phyloP scores from a whole-genome alignment of 2,329 filamentous ascomycete species.

The Botrytis fragariae region DNA sequence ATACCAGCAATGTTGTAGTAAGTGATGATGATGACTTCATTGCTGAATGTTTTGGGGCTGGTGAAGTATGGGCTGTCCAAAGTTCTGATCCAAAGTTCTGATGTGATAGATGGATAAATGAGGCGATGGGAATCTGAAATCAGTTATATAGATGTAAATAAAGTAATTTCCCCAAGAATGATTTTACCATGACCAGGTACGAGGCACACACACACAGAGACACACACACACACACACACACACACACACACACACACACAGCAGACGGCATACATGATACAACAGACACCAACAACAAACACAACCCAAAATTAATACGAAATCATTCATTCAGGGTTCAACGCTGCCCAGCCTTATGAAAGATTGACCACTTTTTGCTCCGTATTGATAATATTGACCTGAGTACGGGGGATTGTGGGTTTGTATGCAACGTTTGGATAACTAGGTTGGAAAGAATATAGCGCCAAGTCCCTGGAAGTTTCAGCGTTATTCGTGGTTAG shows the following conservation, averaged over 20 bases:
- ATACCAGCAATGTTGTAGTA: background rate
- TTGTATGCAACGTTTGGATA: background rate
- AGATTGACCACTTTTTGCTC: background rate
- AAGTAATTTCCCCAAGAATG: background rate
- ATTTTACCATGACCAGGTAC: background rate
- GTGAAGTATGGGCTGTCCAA: background rate
- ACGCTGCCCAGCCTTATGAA: constrained; percentile 4
- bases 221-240: no score
- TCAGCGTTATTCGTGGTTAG: background rate
- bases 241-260: no score
- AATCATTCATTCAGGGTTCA: background rate
- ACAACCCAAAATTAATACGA: background rate
- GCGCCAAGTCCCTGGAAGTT: background rate
- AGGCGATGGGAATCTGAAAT: background rate
- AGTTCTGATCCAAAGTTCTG: background rate
- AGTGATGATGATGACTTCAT: constrained; percentile 2
- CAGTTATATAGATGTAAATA: background rate
- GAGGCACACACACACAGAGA: no score
- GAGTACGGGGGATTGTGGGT: background rate
- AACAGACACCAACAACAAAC: background rate
- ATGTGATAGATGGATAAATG: background rate
- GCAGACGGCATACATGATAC: background rate
- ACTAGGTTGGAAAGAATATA: background rate
- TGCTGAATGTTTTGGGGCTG: constrained; percentile 3
- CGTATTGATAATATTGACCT: background rate